Conservation (phyloP, 2,329 filamentous ascomycete species). For the Xylaria hypoxylon region DNA sequence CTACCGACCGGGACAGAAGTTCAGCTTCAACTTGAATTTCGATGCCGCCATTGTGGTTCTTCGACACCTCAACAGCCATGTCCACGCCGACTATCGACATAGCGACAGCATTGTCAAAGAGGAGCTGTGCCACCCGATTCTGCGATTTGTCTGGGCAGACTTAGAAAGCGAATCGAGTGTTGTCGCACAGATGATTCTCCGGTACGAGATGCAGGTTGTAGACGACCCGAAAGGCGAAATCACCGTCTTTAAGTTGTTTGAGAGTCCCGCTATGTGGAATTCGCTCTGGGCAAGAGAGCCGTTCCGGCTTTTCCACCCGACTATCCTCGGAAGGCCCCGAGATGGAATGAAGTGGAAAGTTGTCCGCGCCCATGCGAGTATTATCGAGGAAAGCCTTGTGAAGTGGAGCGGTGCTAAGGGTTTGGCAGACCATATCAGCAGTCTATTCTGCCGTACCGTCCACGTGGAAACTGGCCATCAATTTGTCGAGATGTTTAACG, state of each 20-base stretch:
- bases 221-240: conserved; percentile 6
- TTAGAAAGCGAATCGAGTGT: neutral
- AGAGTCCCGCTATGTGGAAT: conserved; percentile 16
- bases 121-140: conserved; percentile 1
- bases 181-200: conserved; percentile 5
- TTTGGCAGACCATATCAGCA: conserved; percentile 6
- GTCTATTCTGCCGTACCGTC: neutral
- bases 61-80: conserved; percentile 18
- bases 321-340: conserved; percentile 4
- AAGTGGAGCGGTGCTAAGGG: neutral
- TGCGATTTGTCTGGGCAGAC: conserved; percentile 14
- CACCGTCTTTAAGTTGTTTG: conserved; percentile 1
- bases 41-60: conserved; percentile 12
- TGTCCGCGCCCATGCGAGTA: neutral
- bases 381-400: conserved; percentile 14
- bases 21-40: conserved; percentile 7
- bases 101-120: neutral
- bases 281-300: neutral
- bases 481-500: neutral
- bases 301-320: conserved; percentile 10
- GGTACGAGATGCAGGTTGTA: neutral
- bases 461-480: neutral
- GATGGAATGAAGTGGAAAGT: neutral
- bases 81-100: neutral
- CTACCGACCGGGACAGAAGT: neutral